Evolutionary conservation across 495 filamentous ascomycete genomes (phyloP).

Genomic region (Penicillium coprophilum): DNA sequence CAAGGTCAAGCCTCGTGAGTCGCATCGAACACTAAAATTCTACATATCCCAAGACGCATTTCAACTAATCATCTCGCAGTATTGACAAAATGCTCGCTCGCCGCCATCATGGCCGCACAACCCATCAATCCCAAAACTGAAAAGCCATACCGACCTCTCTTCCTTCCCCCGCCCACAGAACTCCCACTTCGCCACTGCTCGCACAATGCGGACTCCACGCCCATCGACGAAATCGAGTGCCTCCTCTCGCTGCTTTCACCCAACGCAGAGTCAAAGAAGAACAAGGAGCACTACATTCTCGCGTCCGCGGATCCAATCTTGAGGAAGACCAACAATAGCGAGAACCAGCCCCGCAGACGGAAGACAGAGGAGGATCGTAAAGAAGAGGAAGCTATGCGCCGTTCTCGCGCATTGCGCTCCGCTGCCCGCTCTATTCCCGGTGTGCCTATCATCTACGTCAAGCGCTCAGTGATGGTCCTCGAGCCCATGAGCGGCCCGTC

Average conservation of each 20-base stretch:
- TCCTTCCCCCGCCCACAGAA: slow-evolving; percentile 46
- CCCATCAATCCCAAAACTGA: slow-evolving; percentile 49
- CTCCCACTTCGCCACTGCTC: slow-evolving; percentile 86
- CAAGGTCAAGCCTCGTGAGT: slow-evolving; percentile 78
- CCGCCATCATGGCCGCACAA: slow-evolving; percentile 44
- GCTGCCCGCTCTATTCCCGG: slow-evolving; percentile 56
- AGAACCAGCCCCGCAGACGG: slow-evolving; percentile 25
- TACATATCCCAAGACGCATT: slow-evolving; percentile 5
- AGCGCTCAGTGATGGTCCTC: slow-evolving; percentile 83
- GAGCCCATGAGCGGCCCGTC: slow-evolving; percentile 77
- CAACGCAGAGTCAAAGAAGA: slow-evolving; percentile 56
- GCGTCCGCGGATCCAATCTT: slow-evolving; percentile 58
- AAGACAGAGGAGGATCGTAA: slow-evolving; percentile 30
- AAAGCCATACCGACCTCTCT: slow-evolving; percentile 40
- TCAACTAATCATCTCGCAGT: slow-evolving; percentile 38
- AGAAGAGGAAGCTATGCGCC: slow-evolving; percentile 37
- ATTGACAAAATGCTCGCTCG: slow-evolving; percentile 61
- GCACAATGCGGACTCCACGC: slow-evolving; percentile 77
- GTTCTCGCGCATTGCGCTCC: slow-evolving; percentile 35
- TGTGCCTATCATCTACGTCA: slow-evolving; percentile 78
- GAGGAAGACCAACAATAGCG: slow-evolving; percentile 26
- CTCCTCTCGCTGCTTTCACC: slow-evolving; percentile 76
- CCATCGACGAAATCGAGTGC: slow-evolving; percentile 76
- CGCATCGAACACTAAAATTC: not conserved
- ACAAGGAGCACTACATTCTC: slow-evolving; percentile 89